A percentile compares a stretch with the other conserved stretches of the same genome.
Conservation (phyloP, 352 stramenopile species). For the Phytophthora foliorum region DNA sequence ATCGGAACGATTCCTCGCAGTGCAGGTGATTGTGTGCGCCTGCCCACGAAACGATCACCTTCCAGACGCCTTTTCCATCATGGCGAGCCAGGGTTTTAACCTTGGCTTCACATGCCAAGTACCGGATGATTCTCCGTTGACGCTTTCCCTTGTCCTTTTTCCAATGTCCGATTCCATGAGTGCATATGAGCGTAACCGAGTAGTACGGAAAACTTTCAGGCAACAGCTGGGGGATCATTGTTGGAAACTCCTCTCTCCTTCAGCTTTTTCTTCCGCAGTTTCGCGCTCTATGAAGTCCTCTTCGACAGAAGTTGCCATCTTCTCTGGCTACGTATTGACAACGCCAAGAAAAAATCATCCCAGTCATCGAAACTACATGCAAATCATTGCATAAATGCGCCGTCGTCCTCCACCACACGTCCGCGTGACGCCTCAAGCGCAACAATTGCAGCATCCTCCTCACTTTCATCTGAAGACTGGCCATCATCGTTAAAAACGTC, state of each 20-base stretch:
- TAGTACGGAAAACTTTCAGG: conserved; percentile 6
- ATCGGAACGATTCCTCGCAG: neutral
- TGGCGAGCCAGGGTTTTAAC: neutral
- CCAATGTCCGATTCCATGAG: conserved; percentile 10
- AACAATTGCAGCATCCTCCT: neutral
- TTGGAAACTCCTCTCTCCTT: neutral
- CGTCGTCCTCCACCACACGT: neutral
- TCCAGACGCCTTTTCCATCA: neutral
- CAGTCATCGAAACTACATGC: neutral
- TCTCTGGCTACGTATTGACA: neutral
- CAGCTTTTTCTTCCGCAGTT: neutral
- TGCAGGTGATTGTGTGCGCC: neutral
- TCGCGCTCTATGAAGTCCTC: neutral
- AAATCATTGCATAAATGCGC: neutral
- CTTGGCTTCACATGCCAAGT: conserved; percentile 1
- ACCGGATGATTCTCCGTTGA: neutral
- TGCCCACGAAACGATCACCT: neutral
- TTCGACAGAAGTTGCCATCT: neutral
- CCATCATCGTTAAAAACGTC: too few species aligned
- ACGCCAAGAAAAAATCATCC: neutral
- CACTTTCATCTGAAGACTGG: neutral
- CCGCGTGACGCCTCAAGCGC: neutral
- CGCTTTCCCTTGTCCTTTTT: conserved; percentile 10
- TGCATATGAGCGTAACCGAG: conserved; percentile 10
- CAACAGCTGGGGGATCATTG: neutral